Base-by-base conservation (phyloP, 805 yeast species). In the Candida sphagnicola region DNA sequence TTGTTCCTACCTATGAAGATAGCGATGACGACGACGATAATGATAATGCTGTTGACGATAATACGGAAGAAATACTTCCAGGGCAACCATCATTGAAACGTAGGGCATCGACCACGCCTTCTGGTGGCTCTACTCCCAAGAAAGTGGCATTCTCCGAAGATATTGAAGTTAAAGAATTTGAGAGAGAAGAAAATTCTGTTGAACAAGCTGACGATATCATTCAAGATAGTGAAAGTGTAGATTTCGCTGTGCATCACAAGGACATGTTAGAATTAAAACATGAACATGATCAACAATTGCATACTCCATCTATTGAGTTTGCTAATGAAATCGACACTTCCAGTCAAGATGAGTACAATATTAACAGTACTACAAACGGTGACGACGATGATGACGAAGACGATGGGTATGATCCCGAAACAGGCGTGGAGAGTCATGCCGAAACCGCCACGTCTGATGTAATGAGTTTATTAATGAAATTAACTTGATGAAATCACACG, bases 111-210 rank as follows among this genome's bases (percentile, higher is more conserved):
- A 51, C 50, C 23, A 45, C 53, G 5, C 44, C 54, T 2, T 51
- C 58, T 8, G 45, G 50, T 18, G 56, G 51, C 4, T 53, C 61
- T 2, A 49, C 62, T n/a, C 56, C 59, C 5, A 64, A 61, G 39
- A 54, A 63, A 28, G 74, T 67, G 5, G 72, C 72, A 18, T 67
- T 67, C 40, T 59, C 70, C 0, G 72, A 67, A 36, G 65, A 66
- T 31, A 53, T 67, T 13, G 67, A 67, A 46, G 55, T 67, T 21
- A 67, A 67, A 42, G 74, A 67, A 44, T 67, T 53, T 40, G 67
- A 61, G 19, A 45, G 65, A 5, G 73, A 67, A 33, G 69, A 63
- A n/a, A 54, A 56, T 19, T 45, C 55, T 3, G 55, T 51, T 19
- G 43, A 36, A 8, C 49, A 50, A 19, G 47, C 47, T n/a, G 49